A percentile compares a stretch with the other conserved stretches of the same genome.
Evolutionary conservation across 2,329 filamentous ascomycete species (phyloP).

Genomic region (Fragosphaeria purpurea): DNA sequence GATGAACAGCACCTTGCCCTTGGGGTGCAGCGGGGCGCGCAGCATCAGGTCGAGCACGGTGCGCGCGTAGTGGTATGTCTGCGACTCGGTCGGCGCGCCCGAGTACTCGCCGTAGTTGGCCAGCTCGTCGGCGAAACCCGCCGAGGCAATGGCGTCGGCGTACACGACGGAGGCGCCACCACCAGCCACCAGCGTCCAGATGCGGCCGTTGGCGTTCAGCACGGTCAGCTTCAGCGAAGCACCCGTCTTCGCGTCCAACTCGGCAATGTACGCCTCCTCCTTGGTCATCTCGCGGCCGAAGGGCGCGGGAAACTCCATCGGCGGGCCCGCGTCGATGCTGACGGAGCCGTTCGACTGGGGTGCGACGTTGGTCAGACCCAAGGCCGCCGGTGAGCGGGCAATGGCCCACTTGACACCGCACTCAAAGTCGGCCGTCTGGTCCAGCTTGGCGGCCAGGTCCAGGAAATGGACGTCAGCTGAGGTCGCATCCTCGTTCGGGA

Average conservation of each 20-base stretch:
- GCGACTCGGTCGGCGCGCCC: slow-evolving; percentile 94
- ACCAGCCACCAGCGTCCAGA: slow-evolving; percentile 98
- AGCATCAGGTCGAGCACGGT: slow-evolving; percentile 98
- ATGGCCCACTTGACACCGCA: slow-evolving; percentile 99
- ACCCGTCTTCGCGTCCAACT: slow-evolving; percentile 98
- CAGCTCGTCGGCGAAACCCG: slow-evolving; percentile 88
- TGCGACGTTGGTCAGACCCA: slow-evolving; percentile 66
- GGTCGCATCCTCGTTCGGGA: slow-evolving; percentile 85
- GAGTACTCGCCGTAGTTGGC: slow-evolving; percentile 99
- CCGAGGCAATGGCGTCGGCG: slow-evolving; percentile 93
- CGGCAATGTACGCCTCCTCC: slow-evolving; percentile 98
- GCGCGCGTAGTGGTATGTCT: slow-evolving; percentile 97
- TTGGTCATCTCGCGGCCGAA: slow-evolving; percentile 98
- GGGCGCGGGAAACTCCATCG: slow-evolving; percentile 97
- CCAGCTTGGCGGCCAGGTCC: slow-evolving; percentile 95
- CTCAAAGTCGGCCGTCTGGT: slow-evolving; percentile 98
- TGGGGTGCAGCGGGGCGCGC: slow-evolving; percentile 68
- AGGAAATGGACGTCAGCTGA: slow-evolving; percentile 96
- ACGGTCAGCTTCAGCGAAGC: slow-evolving; percentile 97
- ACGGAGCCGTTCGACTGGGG: slow-evolving; percentile 61
- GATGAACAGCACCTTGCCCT: slow-evolving; percentile 99
- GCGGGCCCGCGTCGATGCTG: slow-evolving; percentile 90
- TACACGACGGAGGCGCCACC: slow-evolving; percentile 99
- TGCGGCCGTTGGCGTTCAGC: slow-evolving; percentile 79
- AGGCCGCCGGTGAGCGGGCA: slow-evolving; percentile 78